Evolutionary conservation across 805 yeast genomes (phyloP).

Genomic region (Starmerella potacharoeniae): DNA sequence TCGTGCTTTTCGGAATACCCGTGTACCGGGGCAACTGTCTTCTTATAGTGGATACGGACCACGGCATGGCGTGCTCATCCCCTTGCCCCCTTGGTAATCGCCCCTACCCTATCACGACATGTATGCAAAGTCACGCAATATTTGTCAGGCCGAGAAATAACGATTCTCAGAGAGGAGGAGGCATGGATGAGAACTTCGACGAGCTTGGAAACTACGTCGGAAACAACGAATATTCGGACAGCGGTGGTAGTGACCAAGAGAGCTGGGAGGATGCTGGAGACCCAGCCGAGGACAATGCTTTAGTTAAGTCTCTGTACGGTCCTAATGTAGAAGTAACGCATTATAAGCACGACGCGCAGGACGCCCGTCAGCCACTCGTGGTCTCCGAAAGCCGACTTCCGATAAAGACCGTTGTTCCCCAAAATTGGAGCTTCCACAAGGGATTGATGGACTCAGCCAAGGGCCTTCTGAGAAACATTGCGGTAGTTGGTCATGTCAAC

Average conservation of each 20-base stretch:
- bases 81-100: not conserved
- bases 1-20: not conserved
- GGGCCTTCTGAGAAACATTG: slow-evolving; percentile 58
- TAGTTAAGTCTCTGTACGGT: slow-evolving; percentile 9
- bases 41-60: not conserved
- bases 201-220: slow-evolving; percentile 31
- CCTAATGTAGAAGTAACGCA: slow-evolving; percentile 34
- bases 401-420: slow-evolving; percentile 31
- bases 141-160: not conserved
- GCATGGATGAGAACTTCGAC: slow-evolving; percentile 21
- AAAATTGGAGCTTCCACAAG: slow-evolving; percentile 40
- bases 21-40: not conserved
- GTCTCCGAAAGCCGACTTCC: slow-evolving; percentile 45
- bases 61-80: not conserved
- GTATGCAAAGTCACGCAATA: not conserved
- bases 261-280: slow-evolving; percentile 7
- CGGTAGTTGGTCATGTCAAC: slow-evolving; percentile 67
- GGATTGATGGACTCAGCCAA: slow-evolving; percentile 39
- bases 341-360: slow-evolving; percentile 42
- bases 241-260: slow-evolving; percentile 5
- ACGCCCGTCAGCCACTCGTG: slow-evolving; percentile 53
- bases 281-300: slow-evolving; percentile 14
- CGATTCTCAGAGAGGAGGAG: not conserved
- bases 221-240: slow-evolving; percentile 19
- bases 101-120: not conserved